Evolutionary conservation across 768 basidiomycete genomes (phyloP), one percentile per base, ranked within the genome.

Genomic region (Hericium erinaceus): DNA sequence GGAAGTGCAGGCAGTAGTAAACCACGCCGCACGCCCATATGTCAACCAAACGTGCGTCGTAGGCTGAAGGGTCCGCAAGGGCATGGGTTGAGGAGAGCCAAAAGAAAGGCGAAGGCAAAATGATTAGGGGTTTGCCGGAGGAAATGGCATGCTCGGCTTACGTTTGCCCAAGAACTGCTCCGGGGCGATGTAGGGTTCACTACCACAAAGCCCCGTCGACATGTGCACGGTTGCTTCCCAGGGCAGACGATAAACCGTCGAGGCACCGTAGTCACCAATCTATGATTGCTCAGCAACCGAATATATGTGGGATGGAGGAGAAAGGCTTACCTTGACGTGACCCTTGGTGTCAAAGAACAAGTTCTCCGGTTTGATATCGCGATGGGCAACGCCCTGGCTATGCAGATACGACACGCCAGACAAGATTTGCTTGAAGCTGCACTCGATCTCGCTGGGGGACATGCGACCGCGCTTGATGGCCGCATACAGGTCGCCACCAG

Each of bases 261-360:
- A 97, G 9, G 95, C 97, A 55, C 95, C 95, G 65, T 98, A 99
- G 69, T 99, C 95, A 57, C 95, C 95, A 64, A 98, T 95, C 93
- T 95, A 69, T 40, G 44, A 54, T 37, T 26, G n/a, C 51, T 64
- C 22, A 57, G 58, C 39, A 70, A 56, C 37, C 38, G 7, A 52
- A 56, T 52, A 38, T 18, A 16, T 22, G 13, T 53, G 54, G 13
- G 33, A 57, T 54, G 10, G 51, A 62, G 50, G 22, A 28, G 50
- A 38, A 52, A 22, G 11, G 73, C 77, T 38, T 58, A 93, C 93
- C 89, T 97, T 97, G 69, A 98, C 77, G 68, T 95, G 92, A 48
- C 95, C 92, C 64, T 86, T 82, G 39, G 82, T 85, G 71, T 97
- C 92, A 65, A 99, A 92, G 68, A 98, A 91, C 49, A 99, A 69